These are phyloP conservation scores for Penicillium argentinense DNA, from an alignment of 495 filamentous ascomycete genomes.

Conservation along the genomic window DNA sequence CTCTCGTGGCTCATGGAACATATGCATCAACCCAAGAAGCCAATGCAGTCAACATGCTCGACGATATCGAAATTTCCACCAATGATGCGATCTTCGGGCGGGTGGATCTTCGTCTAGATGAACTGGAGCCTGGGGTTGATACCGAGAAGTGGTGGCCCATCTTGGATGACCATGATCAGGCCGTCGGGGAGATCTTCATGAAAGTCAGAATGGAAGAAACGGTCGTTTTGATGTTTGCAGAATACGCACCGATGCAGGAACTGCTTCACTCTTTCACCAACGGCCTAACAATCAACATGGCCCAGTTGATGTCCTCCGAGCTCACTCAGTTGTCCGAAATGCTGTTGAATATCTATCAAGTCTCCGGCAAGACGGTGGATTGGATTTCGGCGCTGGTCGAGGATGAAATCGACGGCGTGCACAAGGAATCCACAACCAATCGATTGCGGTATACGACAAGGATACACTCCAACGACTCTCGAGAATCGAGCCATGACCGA, in stretches of 20 bases:
- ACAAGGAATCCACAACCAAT: conserved; percentile 68
- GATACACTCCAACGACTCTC: conserved; percentile 77
- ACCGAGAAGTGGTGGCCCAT: conserved; percentile 90
- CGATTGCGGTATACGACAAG: conserved; percentile 73
- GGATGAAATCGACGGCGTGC: conserved; percentile 92
- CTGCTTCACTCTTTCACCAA: conserved; percentile 81
- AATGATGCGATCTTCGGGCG: conserved; percentile 66
- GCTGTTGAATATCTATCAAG: conserved; percentile 93
- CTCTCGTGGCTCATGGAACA: conserved; percentile 47
- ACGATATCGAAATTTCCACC: conserved; percentile 53
- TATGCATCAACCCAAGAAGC: conserved; percentile 45
- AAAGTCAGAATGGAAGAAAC: conserved; percentile 81
- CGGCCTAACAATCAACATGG: conserved; percentile 82
- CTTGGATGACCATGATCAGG: conserved; percentile 67
- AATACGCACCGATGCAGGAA: conserved; percentile 83
- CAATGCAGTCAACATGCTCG: conserved; percentile 42
- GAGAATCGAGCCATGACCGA: conserved; percentile 59
- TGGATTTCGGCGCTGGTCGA: conserved; percentile 94
- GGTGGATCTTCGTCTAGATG: conserved; percentile 82
- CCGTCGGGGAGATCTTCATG: conserved; percentile 84
- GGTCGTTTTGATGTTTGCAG: conserved; percentile 79
- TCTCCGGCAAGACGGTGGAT: conserved; percentile 80
- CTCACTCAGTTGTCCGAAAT: conserved; percentile 80
- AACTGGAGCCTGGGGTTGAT: conserved; percentile 74
- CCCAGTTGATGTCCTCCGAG: conserved; percentile 72